These are phyloP conservation scores for Lycium ferocissimum DNA, from an alignment of 257 asterid species.

Conservation along the genomic window DNA sequence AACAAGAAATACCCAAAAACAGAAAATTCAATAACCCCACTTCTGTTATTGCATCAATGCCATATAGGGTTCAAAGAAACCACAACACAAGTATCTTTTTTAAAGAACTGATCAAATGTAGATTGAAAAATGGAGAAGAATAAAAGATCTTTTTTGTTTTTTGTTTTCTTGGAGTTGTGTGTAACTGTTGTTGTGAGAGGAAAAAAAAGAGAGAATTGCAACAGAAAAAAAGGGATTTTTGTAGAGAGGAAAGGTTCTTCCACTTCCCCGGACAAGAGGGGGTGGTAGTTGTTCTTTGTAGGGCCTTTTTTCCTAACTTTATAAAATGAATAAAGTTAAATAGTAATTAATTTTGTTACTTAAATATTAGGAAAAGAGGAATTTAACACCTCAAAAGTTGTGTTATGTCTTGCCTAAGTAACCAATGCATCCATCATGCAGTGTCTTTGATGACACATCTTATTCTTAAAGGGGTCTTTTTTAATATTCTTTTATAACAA, in stretches of 20 bases:
- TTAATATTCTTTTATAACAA: neutral
- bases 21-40: neutral
- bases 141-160: neutral
- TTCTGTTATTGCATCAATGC: neutral
- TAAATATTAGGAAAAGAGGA: neutral
- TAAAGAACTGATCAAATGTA: neutral
- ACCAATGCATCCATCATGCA: too few species aligned
- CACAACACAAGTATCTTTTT: neutral
- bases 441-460: neutral
- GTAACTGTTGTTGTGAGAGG: neutral
- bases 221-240: neutral
- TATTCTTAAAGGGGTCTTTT: neutral
- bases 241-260: slow-evolving; percentile 4
- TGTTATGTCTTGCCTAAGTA: neutral
- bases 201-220: too few species aligned
- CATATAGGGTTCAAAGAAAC: neutral
- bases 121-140: neutral
- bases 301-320: neutral
- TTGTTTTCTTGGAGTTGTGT: neutral
- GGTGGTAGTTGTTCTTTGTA: neutral
- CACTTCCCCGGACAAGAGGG: slow-evolving; percentile 16
- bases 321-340: neutral
- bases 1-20: neutral
- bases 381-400: neutral
- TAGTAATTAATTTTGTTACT: too few species aligned